These are phyloP conservation scores for Calonectria pseudoturangicola DNA, from an alignment of 2,329 filamentous ascomycete species.

Conservation along the genomic window DNA sequence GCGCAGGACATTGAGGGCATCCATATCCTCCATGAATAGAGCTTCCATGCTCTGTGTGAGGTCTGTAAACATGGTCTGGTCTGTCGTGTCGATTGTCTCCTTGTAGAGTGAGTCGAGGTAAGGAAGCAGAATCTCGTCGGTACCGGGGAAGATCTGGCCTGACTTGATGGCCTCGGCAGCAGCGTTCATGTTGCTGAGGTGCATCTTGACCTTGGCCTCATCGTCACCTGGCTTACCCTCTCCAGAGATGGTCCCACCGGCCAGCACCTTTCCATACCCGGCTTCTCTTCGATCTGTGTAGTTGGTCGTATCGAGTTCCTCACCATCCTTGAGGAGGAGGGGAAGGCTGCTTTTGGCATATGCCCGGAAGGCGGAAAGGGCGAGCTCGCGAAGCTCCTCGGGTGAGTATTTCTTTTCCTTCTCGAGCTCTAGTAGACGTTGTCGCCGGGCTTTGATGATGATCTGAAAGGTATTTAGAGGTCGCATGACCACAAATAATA, in stretches of 20 bases:
- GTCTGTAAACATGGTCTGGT: slow-evolving; percentile 87
- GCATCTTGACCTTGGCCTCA: slow-evolving; percentile 93
- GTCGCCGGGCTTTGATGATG: slow-evolving; percentile 80
- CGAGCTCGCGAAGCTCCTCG: slow-evolving; percentile 68
- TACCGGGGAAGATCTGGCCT: slow-evolving; percentile 71
- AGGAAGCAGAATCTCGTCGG: slow-evolving; percentile 83
- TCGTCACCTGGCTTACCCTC: slow-evolving; percentile 81
- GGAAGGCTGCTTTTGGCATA: slow-evolving; percentile 75
- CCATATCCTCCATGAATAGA: slow-evolving; percentile 93
- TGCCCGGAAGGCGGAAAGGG: slow-evolving; percentile 71
- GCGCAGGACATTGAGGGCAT: slow-evolving; percentile 86
- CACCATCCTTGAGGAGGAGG: slow-evolving; percentile 66
- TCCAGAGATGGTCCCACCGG: slow-evolving; percentile 73
- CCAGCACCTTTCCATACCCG: slow-evolving; percentile 72
- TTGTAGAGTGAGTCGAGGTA: slow-evolving; percentile 85
- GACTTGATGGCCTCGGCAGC: slow-evolving; percentile 69
- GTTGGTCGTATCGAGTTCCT: slow-evolving; percentile 68
- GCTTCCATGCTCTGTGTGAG: slow-evolving; percentile 90
- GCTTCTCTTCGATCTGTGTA: slow-evolving; percentile 70
- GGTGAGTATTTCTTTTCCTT: slow-evolving; percentile 79
- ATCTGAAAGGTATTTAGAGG: slow-evolving; percentile 63
- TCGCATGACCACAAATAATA: slow-evolving; percentile 22
- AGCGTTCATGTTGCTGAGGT: slow-evolving; percentile 79
- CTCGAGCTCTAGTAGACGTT: slow-evolving; percentile 86
- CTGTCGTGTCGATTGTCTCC: slow-evolving; percentile 76